Conservation (phyloP, 768 basidiomycete genomes). For the Boletus vermiculosoides region DNA sequence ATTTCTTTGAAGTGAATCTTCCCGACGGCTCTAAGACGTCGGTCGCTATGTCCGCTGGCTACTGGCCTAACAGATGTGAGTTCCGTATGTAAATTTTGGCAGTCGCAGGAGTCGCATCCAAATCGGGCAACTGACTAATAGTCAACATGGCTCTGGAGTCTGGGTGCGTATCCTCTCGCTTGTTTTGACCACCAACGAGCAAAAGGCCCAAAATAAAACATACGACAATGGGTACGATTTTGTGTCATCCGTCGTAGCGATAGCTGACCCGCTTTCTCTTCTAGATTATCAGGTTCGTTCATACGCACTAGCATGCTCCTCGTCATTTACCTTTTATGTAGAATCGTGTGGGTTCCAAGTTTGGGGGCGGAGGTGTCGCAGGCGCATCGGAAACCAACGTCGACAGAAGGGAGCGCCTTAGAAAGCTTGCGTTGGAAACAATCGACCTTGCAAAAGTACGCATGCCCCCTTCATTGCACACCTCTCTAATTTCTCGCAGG, state of each 20-base stretch:
- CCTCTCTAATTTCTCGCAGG: constrained; percentile 45
- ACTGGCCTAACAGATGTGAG: neutral
- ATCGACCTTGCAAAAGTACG: constrained; percentile 95
- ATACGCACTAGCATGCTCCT: neutral
- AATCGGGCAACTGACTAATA: constrained; percentile 15
- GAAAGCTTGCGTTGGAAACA: constrained; percentile 95
- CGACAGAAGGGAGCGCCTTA: constrained; percentile 88
- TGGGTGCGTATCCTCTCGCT: neutral
- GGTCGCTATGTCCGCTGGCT: neutral
- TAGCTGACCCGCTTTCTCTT: constrained; percentile 10
- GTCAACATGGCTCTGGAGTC: neutral
- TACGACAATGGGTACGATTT: constrained; percentile 33
- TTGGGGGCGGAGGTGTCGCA: constrained; percentile 94
- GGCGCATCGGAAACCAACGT: constrained; percentile 95
- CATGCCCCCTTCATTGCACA: neutral
- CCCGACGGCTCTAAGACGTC: neutral
- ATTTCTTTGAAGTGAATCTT: neutral
- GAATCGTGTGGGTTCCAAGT: constrained; percentile 96
- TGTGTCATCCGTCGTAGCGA: neutral
- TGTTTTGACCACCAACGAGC: constrained; percentile 7
- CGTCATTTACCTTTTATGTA: constrained; percentile 31
- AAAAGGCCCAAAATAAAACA: neutral
- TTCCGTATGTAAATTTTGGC: constrained; percentile 13
- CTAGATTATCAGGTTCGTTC: constrained; percentile 68
- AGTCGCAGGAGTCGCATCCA: neutral